phyloP scores from a whole-genome alignment of 805 yeast genomes.

The Jamesozyma spencerorum region DNA sequence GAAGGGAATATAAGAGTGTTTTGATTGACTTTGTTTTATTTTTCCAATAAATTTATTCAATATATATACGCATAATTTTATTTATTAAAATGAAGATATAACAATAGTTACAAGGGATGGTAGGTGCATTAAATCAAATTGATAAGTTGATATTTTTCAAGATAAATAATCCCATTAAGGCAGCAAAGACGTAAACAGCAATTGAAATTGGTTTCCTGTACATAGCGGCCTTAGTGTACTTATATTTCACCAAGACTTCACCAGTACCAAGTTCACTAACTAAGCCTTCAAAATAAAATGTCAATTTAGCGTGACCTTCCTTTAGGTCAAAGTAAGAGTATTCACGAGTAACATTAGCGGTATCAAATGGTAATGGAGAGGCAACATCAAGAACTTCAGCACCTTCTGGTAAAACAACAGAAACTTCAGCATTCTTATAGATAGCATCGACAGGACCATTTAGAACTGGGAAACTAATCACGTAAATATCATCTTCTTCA shows the following conservation, averaged over 20 bases:
- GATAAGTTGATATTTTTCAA: constrained; percentile 38
- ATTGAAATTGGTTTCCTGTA: constrained; percentile 59
- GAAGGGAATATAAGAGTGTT: constrained; percentile 24
- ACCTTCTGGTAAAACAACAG: constrained; percentile 80
- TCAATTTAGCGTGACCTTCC: constrained; percentile 69
- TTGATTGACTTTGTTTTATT: background rate
- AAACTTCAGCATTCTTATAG: constrained; percentile 52
- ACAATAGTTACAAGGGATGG: background rate
- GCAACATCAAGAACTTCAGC: constrained; percentile 50
- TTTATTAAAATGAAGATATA: too few species aligned
- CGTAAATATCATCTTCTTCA: constrained; percentile 37
- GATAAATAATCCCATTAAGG: constrained; percentile 45
- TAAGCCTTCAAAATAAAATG: constrained; percentile 49
- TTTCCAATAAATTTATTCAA: background rate
- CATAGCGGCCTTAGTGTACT: constrained; percentile 44
- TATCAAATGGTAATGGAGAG: constrained; percentile 39
- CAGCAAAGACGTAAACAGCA: constrained; percentile 52
- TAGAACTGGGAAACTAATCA: constrained; percentile 60
- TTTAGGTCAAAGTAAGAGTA: constrained; percentile 64
- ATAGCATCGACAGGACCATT: constrained; percentile 63
- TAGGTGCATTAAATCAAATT: constrained; percentile 14
- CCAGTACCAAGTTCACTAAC: constrained; percentile 57
- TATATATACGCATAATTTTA: background rate
- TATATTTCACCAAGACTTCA: constrained; percentile 54
- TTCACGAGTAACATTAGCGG: constrained; percentile 26